Percentiles rank a stretch among this genome's conserved stretches.
Evolutionary conservation across 192 early-diverging fungal species (phyloP).

Genomic region (Paraglomus brasilianum): DNA sequence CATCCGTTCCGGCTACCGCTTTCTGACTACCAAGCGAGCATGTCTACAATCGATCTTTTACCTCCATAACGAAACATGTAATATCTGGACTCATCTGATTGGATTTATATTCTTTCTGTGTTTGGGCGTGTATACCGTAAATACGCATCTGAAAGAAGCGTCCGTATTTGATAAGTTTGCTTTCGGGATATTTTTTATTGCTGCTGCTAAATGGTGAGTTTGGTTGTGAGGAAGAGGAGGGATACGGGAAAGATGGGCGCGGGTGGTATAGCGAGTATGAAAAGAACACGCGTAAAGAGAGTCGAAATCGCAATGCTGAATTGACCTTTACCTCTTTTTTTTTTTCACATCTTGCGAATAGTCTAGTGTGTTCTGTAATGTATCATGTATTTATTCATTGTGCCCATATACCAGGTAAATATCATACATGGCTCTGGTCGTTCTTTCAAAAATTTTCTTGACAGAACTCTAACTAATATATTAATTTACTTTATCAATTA

Average conservation of each 20-base stretch:
- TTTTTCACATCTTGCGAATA: constrained; percentile 45
- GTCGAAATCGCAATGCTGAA: neutral
- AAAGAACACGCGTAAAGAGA: too few species aligned
- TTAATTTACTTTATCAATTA: neutral
- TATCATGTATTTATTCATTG: constrained; percentile 64
- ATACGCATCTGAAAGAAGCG: constrained; percentile 24
- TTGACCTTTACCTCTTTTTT: neutral
- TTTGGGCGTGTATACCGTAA: constrained; percentile 50
- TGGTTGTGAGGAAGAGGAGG: neutral
- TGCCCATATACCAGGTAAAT: constrained; percentile 36
- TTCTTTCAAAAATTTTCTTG: neutral
- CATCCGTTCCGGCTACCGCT: constrained; percentile 55
- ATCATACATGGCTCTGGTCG: constrained; percentile 1
- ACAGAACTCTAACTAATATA: neutral
- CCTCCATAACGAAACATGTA: constrained; percentile 68
- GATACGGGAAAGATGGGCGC: neutral
- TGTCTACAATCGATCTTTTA: constrained; percentile 63
- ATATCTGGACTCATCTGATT: constrained; percentile 66
- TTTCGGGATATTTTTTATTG: constrained; percentile 55
- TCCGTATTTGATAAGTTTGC: constrained; percentile 46
- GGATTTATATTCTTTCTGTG: constrained; percentile 59
- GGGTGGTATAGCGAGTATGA: too few species aligned
- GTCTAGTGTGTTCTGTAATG: constrained; percentile 58
- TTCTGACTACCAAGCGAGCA: constrained; percentile 46
- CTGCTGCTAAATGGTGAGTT: constrained; percentile 40